Base-by-base conservation (phyloP, 257 asterid species). In the Solanum ahanhuiri region DNA sequence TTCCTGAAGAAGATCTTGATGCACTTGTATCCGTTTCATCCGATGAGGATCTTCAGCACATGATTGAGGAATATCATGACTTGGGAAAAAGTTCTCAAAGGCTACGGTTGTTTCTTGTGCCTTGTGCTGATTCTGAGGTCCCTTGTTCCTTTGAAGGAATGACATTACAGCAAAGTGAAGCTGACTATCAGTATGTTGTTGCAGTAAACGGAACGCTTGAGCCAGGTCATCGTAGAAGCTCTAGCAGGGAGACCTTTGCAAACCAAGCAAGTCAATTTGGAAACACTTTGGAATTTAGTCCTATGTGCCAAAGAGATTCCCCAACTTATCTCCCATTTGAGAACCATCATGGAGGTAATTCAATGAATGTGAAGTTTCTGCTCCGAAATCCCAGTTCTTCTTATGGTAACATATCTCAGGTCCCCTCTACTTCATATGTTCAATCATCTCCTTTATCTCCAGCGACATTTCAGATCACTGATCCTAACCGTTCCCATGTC, bases 1-100 rank as follows among this genome's bases (percentile, higher is more conserved):
- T 96, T 64, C 98, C 99, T 11, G 96, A 96, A 71, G 98, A 96
- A 87, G 99, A 96, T 86, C 92, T 96, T 85, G 99, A 96, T 82
- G 95, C 98, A 9, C 95, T 96, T 54, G 91, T 96, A 87, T 93
- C 99, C 0, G 98, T 96, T 58, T 91, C 98, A 43, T 95, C 95
- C 30, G 96, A 93, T 83, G 98, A 95, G 90, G 99, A 96, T 91
- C 97, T 96, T 84, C 96, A 91, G 77, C 96, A 93, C 86, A 92
- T 96, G 99, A 93, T 94, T 18, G 99, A 96, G 82, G 99, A 96
- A 79, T 95, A 92, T 85, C 93, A 93, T 64, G 98, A 95, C 75
- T 86, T 93, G 85, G 96, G 93, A 85, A 93, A 90, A 89, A 86
- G 82, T 85, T 94, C 96, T 15, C 95, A 93, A 86, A 91, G 97